A percentile compares a stretch with the other conserved stretches of the same genome.
Evolutionary conservation across 257 asterid species (phyloP).

Genomic region (Nicotiana otophora): DNA sequence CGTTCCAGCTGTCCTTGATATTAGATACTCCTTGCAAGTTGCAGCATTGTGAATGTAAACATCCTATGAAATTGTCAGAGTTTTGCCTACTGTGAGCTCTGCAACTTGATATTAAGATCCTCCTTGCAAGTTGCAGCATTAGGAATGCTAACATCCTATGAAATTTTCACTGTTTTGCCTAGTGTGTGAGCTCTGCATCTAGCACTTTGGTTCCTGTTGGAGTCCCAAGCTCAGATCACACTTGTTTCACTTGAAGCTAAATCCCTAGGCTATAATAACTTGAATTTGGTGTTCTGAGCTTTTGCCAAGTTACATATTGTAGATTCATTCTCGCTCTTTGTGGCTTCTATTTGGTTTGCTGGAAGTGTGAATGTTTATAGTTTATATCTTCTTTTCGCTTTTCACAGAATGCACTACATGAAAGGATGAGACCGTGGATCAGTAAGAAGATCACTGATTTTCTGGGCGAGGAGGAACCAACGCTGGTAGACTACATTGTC

Average conservation of each 20-base stretch:
- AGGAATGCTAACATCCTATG: background rate
- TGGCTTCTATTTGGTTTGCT: conserved; percentile 6
- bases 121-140: background rate
- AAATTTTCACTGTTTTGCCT: background rate
- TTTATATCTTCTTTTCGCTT: background rate
- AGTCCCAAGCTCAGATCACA: background rate
- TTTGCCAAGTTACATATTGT: background rate
- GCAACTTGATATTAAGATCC: background rate
- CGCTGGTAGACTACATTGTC: conserved; percentile 84
- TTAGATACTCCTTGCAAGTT: background rate
- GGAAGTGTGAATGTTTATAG: background rate
- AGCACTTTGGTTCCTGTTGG: background rate
- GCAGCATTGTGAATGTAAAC: background rate
- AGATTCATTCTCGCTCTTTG: background rate
- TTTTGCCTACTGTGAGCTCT: too few species aligned
- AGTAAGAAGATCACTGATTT: conserved; percentile 88
- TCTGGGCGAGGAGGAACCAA: conserved; percentile 90
- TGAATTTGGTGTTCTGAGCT: background rate
- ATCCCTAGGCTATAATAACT: background rate
- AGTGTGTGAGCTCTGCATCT: background rate
- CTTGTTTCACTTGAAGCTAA: background rate
- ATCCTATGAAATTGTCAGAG: background rate
- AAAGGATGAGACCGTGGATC: conserved; percentile 90
- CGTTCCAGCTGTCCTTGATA: background rate
- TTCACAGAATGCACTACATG: conserved; percentile 71